Base-by-base conservation (phyloP, 139 green algal species). In the Tetraselmis chui region DNA sequence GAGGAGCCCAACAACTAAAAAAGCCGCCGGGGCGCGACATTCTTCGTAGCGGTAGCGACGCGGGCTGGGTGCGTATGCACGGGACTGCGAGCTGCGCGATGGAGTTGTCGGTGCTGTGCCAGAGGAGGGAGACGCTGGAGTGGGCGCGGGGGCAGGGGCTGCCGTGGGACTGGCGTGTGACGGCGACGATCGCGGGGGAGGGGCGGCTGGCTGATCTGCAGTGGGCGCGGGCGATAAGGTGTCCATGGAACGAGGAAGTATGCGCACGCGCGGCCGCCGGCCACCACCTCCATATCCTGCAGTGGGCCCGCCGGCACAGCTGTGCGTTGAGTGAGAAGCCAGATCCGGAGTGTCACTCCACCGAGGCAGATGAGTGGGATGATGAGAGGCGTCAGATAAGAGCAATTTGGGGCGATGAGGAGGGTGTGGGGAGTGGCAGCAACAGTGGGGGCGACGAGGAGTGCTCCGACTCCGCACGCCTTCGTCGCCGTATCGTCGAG, bases 231-330 rank as follows among this genome's bases (percentile, higher is more conserved):
- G n/a, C 26, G 26, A 2, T 30, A 2, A 25, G 74, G 26, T 77
- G 74, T 25, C 74, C 74, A 28, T 77, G 74, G 74, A 77, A 29
- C 74, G 74, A 77, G 74, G 74, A 77, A 2, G 74, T 77, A 2
- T 77, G 74, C 74, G 25, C 74, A 29, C 26, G 74, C 26, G 74
- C 74, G 5, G 74, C 74, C 26, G 74, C 74, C 26, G 28, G 5
- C n/a, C 26, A 25, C 5, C 74, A 77, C 74, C 74, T 77, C 5
- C 26, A 77, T 2, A 25, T 77, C 23, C 74, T 77, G 74, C 74
- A 77, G 74, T 77, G 74, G 74, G 74, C 74, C 23, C 74, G 74
- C 23, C 45, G 18, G 45, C 45, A 67, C 45, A 67, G 45, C 45
- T 18, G 45, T 5, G 11, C 45, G 45, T 18, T 67, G 18, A 67